Evolutionary conservation across 495 filamentous ascomycete genomes (phyloP).

Genomic region (Podospora appendiculata): DNA sequence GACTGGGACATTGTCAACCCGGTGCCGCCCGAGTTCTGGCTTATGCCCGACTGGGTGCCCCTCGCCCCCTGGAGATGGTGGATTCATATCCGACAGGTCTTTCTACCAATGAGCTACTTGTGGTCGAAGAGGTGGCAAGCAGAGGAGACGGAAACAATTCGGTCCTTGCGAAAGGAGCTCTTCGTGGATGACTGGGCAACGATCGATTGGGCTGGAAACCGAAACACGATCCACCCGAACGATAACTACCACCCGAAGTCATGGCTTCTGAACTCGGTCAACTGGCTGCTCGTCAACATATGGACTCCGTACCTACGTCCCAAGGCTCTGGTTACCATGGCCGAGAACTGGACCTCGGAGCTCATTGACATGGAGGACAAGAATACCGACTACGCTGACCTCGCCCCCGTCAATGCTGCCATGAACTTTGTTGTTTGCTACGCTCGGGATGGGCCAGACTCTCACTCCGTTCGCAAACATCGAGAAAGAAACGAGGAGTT

Average conservation of each 20-base stretch:
- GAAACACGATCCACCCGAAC: slow-evolving; percentile 69
- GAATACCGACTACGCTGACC: slow-evolving; percentile 79
- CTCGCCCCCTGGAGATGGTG: slow-evolving; percentile 97
- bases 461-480: slow-evolving; percentile 69
- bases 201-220: slow-evolving; percentile 67
- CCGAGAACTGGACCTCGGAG: slow-evolving; percentile 62
- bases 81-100: slow-evolving; percentile 94
- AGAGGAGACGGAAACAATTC: slow-evolving; percentile 63
- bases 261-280: slow-evolving; percentile 67
- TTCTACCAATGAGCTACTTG: slow-evolving; percentile 83
- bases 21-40: slow-evolving; percentile 87
- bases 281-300: slow-evolving; percentile 67
- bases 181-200: slow-evolving; percentile 72
- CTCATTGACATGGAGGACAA: slow-evolving; percentile 81
- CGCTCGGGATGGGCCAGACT: slow-evolving; percentile 71
- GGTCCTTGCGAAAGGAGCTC: slow-evolving; percentile 70
- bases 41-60: slow-evolving; percentile 92
- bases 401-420: slow-evolving; percentile 83
- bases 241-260: slow-evolving; percentile 96
- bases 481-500: slow-evolving; percentile 75
- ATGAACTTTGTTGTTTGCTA: slow-evolving; percentile 84
- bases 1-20: slow-evolving; percentile 93
- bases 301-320: slow-evolving; percentile 69
- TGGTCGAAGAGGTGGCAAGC: slow-evolving; percentile 72
- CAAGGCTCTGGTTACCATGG: slow-evolving; percentile 47